Base-by-base conservation (phyloP, 495 filamentous ascomycete species). In the Penicillium bovifimosum region DNA sequence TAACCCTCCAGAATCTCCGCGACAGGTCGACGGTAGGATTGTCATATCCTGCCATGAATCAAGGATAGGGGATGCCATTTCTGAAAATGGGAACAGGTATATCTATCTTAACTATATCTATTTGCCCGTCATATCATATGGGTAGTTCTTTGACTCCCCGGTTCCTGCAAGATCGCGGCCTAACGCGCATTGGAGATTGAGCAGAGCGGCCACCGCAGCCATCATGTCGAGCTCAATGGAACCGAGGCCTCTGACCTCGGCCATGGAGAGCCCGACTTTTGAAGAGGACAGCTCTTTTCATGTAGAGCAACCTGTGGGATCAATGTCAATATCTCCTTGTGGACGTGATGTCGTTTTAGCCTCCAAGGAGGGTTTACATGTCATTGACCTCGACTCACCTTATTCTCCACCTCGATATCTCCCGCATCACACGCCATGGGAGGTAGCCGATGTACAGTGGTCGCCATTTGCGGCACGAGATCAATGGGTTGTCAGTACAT, bases 381-480 rank as follows among this genome's bases (percentile, higher is more conserved):
- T 97, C 60, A 91, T 97, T 50, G 92, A 97, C 56, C 79, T 97
- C 38, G 92, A 97, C 70, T 91, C 83, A 11, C 91, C 90, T 11
- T 92, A 89, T 68, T 92, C 86, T 44, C 88, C 88, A 11, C 92
- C 92, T 29, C 85, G 91, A 10, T 84, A 91, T 61, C 82, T 97
- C 24, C 84, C 85, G 54, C 88, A 96, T 65, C 85, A 88, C 33
- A 86, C 89, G 7, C 85, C 87, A n/a, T 96, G 91, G 90, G 84
- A 95, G 45, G 91, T 97, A 5, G 90, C 91, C n/a, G 92, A 97
- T 68, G 92, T 97, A 35, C 92, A 97, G 69, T 97, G 92, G 92
- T 95, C 89, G 5, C 92, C 92, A 11, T 96, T 96, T 58, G 86
- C 91, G 9, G 83, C 82, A 7, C 81, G 92, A 40, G 86, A 95